Conservation (phyloP, 371 early-diverging fungal genomes). For the Phascolomyces articulosus region DNA sequence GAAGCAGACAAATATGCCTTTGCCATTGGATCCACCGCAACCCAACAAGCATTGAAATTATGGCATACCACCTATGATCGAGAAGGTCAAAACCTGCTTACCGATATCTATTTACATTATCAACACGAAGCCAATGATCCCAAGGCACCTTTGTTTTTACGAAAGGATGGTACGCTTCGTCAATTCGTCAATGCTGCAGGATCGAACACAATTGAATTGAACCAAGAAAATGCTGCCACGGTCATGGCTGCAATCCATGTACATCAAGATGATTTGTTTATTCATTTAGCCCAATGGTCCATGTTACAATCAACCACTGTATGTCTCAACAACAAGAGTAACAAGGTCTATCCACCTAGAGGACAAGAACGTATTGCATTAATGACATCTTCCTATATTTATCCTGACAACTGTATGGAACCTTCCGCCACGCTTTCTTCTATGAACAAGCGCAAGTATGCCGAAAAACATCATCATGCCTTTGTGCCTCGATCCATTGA, state of each 20-base stretch:
- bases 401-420: slow-evolving; percentile 61
- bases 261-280: slow-evolving; percentile 42
- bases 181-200: not conserved
- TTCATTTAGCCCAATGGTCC: slow-evolving; percentile 28
- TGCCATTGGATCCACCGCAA: slow-evolving; percentile 28
- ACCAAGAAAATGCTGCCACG: slow-evolving; percentile 26
- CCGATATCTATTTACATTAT: slow-evolving; percentile 32
- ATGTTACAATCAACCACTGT: slow-evolving; percentile 16
- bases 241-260: slow-evolving; percentile 30
- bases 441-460: slow-evolving; percentile 61
- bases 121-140: slow-evolving; percentile 5
- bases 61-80: not conserved
- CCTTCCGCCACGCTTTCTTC: slow-evolving; percentile 54
- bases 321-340: slow-evolving; percentile 20
- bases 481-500: slow-evolving; percentile 62
- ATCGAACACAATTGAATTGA: slow-evolving; percentile 40
- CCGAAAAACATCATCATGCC: slow-evolving; percentile 53
- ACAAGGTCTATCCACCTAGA: slow-evolving; percentile 2
- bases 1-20: slow-evolving; percentile 18
- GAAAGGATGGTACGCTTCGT: slow-evolving; percentile 22
- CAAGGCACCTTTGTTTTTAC: slow-evolving; percentile 15
- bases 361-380: slow-evolving; percentile 35
- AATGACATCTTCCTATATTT: slow-evolving; percentile 61
- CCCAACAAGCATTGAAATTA: slow-evolving; percentile 13
- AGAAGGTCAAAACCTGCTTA: slow-evolving; percentile 23